A percentile compares a stretch with the other conserved stretches of the same genome.
Conservation (phyloP, 2,329 filamentous ascomycete genomes). For the Phaeosphaeria sp. region DNA sequence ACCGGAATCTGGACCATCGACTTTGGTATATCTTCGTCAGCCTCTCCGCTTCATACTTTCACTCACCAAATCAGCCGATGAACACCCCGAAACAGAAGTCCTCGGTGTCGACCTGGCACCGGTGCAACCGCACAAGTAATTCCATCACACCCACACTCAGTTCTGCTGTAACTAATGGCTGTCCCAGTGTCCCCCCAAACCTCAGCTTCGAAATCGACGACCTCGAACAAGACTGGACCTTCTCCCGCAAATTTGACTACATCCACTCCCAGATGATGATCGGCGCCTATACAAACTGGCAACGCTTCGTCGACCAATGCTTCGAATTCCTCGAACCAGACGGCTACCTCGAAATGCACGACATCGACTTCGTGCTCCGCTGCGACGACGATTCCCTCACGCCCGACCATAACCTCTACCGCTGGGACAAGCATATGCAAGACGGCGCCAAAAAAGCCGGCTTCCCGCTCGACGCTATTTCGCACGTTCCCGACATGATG, state of each 20-base stretch:
- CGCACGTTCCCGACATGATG: conserved; percentile 48
- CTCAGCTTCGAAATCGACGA: conserved; percentile 52
- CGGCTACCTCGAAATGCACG: conserved; percentile 25
- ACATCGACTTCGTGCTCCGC: conserved; percentile 21
- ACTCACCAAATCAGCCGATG: conserved; percentile 11
- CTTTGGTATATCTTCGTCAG: conserved; percentile 30
- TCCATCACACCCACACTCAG: background rate
- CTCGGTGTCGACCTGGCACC: conserved; percentile 21
- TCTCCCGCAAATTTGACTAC: conserved; percentile 39
- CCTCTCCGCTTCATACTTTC: background rate
- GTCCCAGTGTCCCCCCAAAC: conserved; percentile 45
- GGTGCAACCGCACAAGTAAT: conserved; percentile 19
- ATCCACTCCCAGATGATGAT: conserved; percentile 51
- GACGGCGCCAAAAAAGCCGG: conserved; percentile 27
- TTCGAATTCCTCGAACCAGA: conserved; percentile 49
- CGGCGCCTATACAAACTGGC: conserved; percentile 50
- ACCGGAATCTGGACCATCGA: conserved; percentile 52
- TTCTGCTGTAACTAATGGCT: background rate
- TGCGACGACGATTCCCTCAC: conserved; percentile 23
- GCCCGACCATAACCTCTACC: conserved; percentile 10
- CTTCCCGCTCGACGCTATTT: conserved; percentile 47
- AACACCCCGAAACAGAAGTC: conserved; percentile 16
- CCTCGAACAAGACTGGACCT: conserved; percentile 45
- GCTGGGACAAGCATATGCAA: conserved; percentile 21
- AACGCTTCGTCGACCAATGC: conserved; percentile 35